Evolutionary conservation across 305 asterid species (phyloP).

Genomic region (Ilex paraguariensis): DNA sequence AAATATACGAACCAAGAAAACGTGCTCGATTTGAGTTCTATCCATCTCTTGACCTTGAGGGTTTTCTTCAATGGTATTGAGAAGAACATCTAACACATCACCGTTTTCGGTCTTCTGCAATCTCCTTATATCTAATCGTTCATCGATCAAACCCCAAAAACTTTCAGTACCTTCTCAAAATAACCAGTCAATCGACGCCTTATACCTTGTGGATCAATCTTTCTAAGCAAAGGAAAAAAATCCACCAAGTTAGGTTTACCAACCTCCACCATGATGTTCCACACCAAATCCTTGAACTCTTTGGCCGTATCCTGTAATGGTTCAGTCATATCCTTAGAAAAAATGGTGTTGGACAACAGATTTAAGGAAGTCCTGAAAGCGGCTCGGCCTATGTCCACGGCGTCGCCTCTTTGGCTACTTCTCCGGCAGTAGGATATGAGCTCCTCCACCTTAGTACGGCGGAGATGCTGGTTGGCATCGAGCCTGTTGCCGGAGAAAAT

Average conservation of each 20-base stretch:
- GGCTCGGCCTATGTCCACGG: slow-evolving; percentile 49
- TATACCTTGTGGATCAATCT: slow-evolving; percentile 50
- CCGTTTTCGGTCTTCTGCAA: background rate
- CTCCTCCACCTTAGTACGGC: slow-evolving; percentile 10
- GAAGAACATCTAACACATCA: slow-evolving; percentile 46
- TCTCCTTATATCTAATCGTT: slow-evolving; percentile 30
- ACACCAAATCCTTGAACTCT: slow-evolving; percentile 48
- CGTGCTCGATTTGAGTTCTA: slow-evolving; percentile 48
- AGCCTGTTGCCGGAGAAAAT: slow-evolving; percentile 43
- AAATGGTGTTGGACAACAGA: slow-evolving; percentile 41
- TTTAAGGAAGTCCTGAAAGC: slow-evolving; percentile 47
- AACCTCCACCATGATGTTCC: slow-evolving; percentile 35
- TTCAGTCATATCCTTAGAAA: slow-evolving; percentile 43
- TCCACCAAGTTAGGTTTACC: slow-evolving; percentile 59
- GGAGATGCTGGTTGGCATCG: slow-evolving; percentile 44
- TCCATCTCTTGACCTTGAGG: slow-evolving; percentile 51
- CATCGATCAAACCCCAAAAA: slow-evolving; percentile 32
- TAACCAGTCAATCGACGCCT: slow-evolving; percentile 34
- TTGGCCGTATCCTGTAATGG: slow-evolving; percentile 45
- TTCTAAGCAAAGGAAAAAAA: slow-evolving; percentile 35
- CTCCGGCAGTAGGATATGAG: no score
- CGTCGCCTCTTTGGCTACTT: slow-evolving; percentile 12
- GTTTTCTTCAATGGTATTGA: slow-evolving; percentile 25
- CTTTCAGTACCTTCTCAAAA: slow-evolving; percentile 26
- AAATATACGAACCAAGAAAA: slow-evolving; percentile 47